Evolutionary conservation across 306 rosid genomes (phyloP), one percentile per base, ranked within the genome.

Genomic region (Prunus fruticosa): DNA sequence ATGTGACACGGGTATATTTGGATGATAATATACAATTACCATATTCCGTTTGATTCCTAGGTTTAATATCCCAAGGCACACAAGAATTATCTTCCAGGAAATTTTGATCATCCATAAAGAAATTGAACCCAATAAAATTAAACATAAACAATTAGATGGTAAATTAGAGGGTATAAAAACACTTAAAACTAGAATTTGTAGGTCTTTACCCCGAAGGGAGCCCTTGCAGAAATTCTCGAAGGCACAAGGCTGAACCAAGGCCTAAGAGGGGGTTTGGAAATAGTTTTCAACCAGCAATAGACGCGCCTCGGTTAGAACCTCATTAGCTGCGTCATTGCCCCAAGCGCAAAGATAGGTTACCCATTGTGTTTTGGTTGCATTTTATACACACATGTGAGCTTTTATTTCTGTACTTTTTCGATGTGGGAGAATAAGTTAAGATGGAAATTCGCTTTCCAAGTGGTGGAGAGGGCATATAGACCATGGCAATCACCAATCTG

Each of bases 341-440:
- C 57, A 52, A 52, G 57, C 11, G 57, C 57, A 52, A 52, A 52
- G 57, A 58, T 23, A 4, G 32, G 0, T 12, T 58, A 11, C 3
- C 3, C 0, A 0, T 0, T 52, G 0, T 0, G 43, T 38, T 6
- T 38, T 38, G 9, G 43, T 2, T 34, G 8, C 8, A 6, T 34
- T 34, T 34, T 34, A 34, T 34, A 34, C 43, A 52, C 58, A 14
- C 58, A 52, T 1, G 58, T 32, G 15, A 5, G n/a, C 58, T 52
- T 11, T 11, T 52, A 52, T 52, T 52, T 52, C 4, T 52, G n/a
- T 2, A 52, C 58, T 52, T 5, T 52, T 14, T 14, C 58, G 58
- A 52, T 52, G 58, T 52, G 58, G 58, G 58, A 52, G 58, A 52
- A 52, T 52, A 34, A 34, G 38, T 34, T 34, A 34, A 5, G 38